These are phyloP conservation scores for Rhodamnia argentea DNA, from an alignment of 345 rosid genomes.

Conservation along the genomic window DNA sequence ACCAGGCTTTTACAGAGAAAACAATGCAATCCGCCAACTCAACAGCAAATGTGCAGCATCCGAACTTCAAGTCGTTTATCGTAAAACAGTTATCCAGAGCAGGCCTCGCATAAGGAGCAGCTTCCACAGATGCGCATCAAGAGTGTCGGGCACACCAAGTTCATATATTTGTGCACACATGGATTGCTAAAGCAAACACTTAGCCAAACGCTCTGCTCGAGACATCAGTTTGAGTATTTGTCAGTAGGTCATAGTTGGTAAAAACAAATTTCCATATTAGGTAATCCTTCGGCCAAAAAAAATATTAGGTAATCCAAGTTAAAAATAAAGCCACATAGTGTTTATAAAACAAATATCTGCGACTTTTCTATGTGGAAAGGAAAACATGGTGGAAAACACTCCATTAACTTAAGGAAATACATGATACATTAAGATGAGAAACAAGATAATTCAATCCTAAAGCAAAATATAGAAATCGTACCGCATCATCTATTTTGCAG, in stretches of 20 bases:
- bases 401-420: neutral
- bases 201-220: neutral
- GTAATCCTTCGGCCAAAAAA: neutral
- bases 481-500: slow-evolving; percentile 43
- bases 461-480: slow-evolving; percentile 4
- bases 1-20: neutral
- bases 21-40: neutral
- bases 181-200: neutral
- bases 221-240: neutral
- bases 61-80: neutral
- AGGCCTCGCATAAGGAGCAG: neutral
- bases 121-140: neutral
- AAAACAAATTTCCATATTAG: neutral
- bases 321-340: neutral
- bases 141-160: neutral
- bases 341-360: neutral
- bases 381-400: neutral
- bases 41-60: neutral
- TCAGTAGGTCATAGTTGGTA: neutral
- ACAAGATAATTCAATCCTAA: neutral
- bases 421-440: neutral
- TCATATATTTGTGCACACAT: neutral
- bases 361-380: neutral
- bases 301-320: neutral
- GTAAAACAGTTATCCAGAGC: neutral